Percentiles rank a stretch among this genome's conserved stretches.
Conservation (phyloP, 2,329 filamentous ascomycete species). For the Scolecobasidium constrictum region DNA sequence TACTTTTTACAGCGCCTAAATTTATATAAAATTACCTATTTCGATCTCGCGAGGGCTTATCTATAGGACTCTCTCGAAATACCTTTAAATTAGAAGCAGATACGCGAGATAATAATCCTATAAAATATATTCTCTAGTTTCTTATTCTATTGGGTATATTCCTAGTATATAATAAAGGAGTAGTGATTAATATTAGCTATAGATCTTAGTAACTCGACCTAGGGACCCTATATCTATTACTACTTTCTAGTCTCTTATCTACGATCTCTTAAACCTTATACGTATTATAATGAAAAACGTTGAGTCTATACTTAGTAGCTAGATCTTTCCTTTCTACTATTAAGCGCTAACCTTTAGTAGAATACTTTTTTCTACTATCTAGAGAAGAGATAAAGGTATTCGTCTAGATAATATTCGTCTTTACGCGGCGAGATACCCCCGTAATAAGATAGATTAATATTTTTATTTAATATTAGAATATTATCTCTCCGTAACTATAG, state of each 20-base stretch:
- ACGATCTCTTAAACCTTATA: slow-evolving; percentile 9
- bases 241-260: slow-evolving; percentile 10
- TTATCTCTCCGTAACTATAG: slow-evolving; percentile 2
- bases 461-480: neutral
- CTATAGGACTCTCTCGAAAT: no score
- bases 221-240: slow-evolving; percentile 9
- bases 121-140: no score
- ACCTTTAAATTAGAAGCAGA: no score
- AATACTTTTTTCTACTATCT: slow-evolving; percentile 12
- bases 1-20: no score
- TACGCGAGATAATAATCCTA: no score
- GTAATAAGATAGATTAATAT: slow-evolving; percentile 10
- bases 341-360: slow-evolving; percentile 10
- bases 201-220: no score
- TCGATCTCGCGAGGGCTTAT: no score
- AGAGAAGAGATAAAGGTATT: slow-evolving; percentile 9
- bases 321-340: slow-evolving; percentile 13
- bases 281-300: slow-evolving; percentile 11
- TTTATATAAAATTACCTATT: no score
- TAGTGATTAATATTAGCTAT: no score
- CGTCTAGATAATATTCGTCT: no score
- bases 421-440: slow-evolving; percentile 5
- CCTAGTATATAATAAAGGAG: neutral
- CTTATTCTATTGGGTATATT: neutral
- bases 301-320: slow-evolving; percentile 10